Percentiles rank a stretch among this genome's conserved stretches.
These are phyloP conservation scores for Gautieria morchelliformis DNA, from an alignment of 768 basidiomycete species.

Conservation along the genomic window DNA sequence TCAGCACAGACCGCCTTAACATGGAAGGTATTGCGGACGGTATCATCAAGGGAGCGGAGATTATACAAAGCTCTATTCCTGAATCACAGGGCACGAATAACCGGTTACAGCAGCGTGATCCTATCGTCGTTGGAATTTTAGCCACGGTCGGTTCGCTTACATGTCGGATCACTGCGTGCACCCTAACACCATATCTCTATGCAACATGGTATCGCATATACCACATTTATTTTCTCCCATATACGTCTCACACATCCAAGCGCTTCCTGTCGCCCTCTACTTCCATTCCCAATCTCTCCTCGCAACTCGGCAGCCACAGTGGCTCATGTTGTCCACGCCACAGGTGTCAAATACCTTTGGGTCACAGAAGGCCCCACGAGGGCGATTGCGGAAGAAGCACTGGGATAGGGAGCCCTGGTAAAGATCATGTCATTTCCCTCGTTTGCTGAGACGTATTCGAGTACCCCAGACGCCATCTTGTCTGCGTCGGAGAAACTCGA, in stretches of 20 bases:
- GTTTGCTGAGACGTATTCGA: constrained; percentile 14
- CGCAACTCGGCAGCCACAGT: no score
- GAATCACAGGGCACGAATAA: not conserved
- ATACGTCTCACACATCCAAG: constrained; percentile 13
- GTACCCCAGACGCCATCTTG: not conserved
- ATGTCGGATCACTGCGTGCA: not conserved
- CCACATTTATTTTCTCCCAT: constrained; percentile 9
- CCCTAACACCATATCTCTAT: not conserved
- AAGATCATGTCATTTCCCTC: constrained; percentile 10
- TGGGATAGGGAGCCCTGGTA: constrained; percentile 7
- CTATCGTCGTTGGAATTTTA: constrained; percentile 1
- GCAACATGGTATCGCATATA: constrained; percentile 16
- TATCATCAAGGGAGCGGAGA: not conserved
- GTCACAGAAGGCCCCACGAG: constrained; percentile 17
- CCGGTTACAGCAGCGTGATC: not conserved
- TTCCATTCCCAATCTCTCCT: no score
- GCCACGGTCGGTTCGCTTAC: not conserved
- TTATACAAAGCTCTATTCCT: not conserved
- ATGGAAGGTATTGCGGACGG: not conserved
- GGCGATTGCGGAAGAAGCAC: constrained; percentile 13
- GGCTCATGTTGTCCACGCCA: no score
- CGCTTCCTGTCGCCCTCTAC: not conserved
- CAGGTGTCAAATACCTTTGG: no score
- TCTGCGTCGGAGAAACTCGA: not conserved
- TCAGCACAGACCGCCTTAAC: not conserved